phyloP scores from a whole-genome alignment of 192 early-diverging fungal genomes.

The Linnemannia zychae region DNA sequence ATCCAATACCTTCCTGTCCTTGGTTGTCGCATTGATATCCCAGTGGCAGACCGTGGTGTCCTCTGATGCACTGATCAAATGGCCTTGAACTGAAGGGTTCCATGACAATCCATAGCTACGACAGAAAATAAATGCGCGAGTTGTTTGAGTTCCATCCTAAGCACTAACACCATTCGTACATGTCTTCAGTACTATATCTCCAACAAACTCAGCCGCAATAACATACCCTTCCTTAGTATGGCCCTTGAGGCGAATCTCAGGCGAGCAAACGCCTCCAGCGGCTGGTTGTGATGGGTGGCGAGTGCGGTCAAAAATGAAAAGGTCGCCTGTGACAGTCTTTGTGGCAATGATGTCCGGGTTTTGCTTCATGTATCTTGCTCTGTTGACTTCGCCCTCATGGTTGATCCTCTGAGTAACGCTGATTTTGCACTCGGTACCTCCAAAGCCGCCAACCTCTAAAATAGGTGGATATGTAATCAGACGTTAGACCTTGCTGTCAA shows the following conservation, averaged over 20 bases:
- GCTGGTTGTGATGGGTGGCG: constrained; percentile 85
- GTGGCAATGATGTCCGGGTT: constrained; percentile 98
- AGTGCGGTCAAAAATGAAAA: constrained; percentile 97
- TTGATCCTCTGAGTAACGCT: constrained; percentile 91
- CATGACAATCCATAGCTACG: constrained; percentile 93
- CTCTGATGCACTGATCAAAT: constrained; percentile 91
- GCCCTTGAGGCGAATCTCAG: constrained; percentile 88
- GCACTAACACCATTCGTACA: neutral
- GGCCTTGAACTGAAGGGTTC: constrained; percentile 85
- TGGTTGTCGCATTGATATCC: constrained; percentile 86
- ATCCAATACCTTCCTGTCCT: constrained; percentile 82
- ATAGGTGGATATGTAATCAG: neutral
- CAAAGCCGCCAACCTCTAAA: constrained; percentile 84
- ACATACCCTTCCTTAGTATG: constrained; percentile 93
- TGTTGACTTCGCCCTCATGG: constrained; percentile 98
- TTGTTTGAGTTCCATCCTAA: neutral
- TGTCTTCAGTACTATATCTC: neutral
- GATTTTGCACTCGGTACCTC: constrained; percentile 85
- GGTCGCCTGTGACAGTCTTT: constrained; percentile 91
- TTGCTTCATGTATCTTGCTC: constrained; percentile 97
- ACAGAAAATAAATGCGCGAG: neutral
- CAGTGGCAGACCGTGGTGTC: constrained; percentile 94
- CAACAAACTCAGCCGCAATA: neutral
- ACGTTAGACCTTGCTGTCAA: neutral
- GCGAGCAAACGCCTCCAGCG: constrained; percentile 83